Conservation (phyloP, 176 grass and related monocot species). For the Musa itinerans region DNA sequence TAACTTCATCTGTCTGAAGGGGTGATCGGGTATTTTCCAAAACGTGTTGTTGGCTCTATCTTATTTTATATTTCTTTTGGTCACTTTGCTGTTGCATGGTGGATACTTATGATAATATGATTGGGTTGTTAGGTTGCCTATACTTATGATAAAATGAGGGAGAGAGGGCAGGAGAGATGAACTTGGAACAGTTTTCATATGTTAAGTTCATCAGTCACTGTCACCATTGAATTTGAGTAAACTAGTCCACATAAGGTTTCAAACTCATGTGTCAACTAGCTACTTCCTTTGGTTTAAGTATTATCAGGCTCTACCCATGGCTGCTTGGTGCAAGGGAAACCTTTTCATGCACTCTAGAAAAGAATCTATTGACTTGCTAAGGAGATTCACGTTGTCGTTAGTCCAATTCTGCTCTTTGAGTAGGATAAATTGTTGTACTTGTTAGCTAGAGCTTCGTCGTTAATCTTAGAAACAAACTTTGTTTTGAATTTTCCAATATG, state of each 20-base stretch:
- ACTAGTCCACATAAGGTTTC: not conserved
- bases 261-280: not conserved
- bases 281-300: not conserved
- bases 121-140: no score
- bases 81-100: no score
- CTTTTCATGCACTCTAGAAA: not conserved
- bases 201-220: no score
- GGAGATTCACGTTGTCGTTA: not conserved
- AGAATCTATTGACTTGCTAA: not conserved
- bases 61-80: no score
- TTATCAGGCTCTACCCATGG: not conserved
- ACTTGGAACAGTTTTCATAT: not conserved
- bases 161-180: not conserved
- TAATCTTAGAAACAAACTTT: not conserved
- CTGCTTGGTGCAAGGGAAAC: not conserved
- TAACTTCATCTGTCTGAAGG: not conserved
- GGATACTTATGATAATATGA: no score
- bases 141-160: not conserved
- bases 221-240: no score
- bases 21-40: not conserved
- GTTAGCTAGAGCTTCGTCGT: not conserved
- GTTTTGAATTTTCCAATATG: not conserved
- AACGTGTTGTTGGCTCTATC: not conserved
- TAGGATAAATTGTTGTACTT: not conserved
- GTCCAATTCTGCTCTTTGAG: not conserved